These are phyloP conservation scores for Neurospora sp. DNA, from an alignment of 495 filamentous ascomycete species.

Conservation along the genomic window DNA sequence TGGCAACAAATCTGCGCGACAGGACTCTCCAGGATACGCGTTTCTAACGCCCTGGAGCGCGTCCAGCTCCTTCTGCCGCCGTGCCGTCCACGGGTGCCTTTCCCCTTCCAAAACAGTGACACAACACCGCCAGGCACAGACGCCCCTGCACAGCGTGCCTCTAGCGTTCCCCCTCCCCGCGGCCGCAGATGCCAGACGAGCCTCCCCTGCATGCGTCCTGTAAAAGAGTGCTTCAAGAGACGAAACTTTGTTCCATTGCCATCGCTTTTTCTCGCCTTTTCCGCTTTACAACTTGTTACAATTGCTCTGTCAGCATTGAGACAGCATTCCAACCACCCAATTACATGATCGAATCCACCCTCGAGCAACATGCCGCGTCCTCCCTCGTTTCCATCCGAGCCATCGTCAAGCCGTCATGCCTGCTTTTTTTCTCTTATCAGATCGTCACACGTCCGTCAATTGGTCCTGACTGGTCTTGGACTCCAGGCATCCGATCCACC, in stretches of 20 bases:
- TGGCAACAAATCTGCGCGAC: slow-evolving; percentile 5
- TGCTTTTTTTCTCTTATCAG: slow-evolving; percentile 7
- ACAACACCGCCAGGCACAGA: slow-evolving; percentile 1
- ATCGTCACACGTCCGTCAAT: slow-evolving; percentile 1
- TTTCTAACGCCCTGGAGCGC: slow-evolving; percentile 4
- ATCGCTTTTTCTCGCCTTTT: neutral
- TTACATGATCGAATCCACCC: slow-evolving; percentile 4
- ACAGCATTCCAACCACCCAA: slow-evolving; percentile 5
- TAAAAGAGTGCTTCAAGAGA: neutral
- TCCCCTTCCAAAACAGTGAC: slow-evolving; percentile 6
- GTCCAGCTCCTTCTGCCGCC: neutral
- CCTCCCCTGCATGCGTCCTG: neutral
- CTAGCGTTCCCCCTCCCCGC: neutral
- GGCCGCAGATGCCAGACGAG: neutral
- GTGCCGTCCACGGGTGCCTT: neutral
- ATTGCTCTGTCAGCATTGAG: neutral
- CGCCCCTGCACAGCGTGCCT: neutral
- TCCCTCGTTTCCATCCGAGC: neutral
- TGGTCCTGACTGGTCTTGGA: neutral
- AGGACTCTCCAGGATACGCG: slow-evolving; percentile 10
- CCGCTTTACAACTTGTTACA: neutral
- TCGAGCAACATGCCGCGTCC: neutral
- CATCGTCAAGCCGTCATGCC: neutral
- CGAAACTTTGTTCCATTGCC: neutral
- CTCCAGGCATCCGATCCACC: neutral